Evolutionary conservation across 2,329 filamentous ascomycete genomes (phyloP).

Genomic region (Scleromitrula shiraiana): DNA sequence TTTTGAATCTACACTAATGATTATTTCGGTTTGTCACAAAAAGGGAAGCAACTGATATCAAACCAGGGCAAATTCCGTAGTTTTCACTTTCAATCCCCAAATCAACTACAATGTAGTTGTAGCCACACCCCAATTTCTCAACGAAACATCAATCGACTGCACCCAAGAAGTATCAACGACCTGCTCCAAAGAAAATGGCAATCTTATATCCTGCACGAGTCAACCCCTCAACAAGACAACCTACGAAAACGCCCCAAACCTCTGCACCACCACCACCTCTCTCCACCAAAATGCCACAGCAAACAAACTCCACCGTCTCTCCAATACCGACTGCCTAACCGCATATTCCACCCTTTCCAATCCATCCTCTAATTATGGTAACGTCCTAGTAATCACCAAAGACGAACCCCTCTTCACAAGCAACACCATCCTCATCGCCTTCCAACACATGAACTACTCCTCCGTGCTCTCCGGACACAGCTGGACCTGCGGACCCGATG

Average conservation of each 20-base stretch:
- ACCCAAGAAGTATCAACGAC: constrained; percentile 7
- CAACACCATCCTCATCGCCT: constrained; percentile 14
- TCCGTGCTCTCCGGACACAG: constrained; percentile 18
- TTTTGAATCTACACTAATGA: too few species aligned
- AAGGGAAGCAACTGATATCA: neutral
- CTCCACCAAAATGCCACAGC: constrained; percentile 8
- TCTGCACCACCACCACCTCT: neutral
- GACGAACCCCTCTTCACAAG: constrained; percentile 10
- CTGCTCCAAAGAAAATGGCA: constrained; percentile 8
- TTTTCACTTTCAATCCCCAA: constrained; percentile 16
- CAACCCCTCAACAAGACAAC: neutral
- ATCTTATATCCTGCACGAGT: neutral
- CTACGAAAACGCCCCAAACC: neutral
- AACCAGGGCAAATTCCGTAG: constrained; percentile 17
- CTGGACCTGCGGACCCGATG: constrained; percentile 18
- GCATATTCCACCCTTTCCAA: constrained; percentile 15
- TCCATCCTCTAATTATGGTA: constrained; percentile 10
- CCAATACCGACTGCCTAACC: constrained; percentile 17
- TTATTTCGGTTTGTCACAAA: too few species aligned
- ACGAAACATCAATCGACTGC: neutral
- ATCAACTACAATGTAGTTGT: constrained; percentile 19
- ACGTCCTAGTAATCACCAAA: constrained; percentile 19
- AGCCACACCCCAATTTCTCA: constrained; percentile 15
- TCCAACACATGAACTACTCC: constrained; percentile 15
- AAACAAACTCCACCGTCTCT: constrained; percentile 10